Percentiles rank a stretch among this genome's conserved stretches.
These are phyloP conservation scores for Epichloe sibirici DNA, from an alignment of 2,329 filamentous ascomycete species.

Conservation along the genomic window DNA sequence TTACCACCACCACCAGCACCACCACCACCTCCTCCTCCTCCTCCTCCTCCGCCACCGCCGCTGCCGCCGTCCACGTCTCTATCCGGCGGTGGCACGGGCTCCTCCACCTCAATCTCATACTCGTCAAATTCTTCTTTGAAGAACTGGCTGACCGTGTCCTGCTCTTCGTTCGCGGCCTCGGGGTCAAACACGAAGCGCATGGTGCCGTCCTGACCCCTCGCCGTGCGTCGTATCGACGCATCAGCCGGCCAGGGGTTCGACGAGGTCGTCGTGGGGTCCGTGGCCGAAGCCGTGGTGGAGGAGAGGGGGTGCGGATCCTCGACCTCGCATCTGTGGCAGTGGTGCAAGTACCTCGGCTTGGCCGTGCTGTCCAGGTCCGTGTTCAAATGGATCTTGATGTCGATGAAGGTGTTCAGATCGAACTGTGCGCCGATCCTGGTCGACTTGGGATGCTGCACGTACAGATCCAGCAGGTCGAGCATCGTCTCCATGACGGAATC, in stretches of 20 bases:
- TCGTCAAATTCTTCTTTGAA: conserved; percentile 67
- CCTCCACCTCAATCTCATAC: conserved; percentile 66
- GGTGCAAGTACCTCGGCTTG: conserved; percentile 51
- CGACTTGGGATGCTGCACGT: conserved; percentile 66
- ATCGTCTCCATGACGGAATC: conserved; percentile 59
- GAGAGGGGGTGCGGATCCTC: conserved; percentile 22
- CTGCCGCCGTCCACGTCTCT: conserved; percentile 5
- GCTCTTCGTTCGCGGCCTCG: conserved; percentile 61
- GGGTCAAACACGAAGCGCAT: conserved; percentile 83
- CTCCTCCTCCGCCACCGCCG: conserved; percentile 4
- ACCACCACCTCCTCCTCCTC: conserved; percentile 2
- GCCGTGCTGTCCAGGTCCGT: conserved; percentile 57
- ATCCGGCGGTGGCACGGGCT: conserved; percentile 31
- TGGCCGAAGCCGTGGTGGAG: conserved; percentile 14
- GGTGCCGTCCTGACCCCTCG: conserved; percentile 52
- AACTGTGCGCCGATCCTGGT: conserved; percentile 65
- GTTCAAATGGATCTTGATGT: conserved; percentile 78
- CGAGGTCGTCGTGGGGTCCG: conserved; percentile 12
- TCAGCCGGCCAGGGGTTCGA: conserved; percentile 27
- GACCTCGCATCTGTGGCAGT: conserved; percentile 39
- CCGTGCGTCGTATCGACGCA: conserved; percentile 18
- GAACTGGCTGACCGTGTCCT: conserved; percentile 52
- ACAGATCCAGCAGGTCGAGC: conserved; percentile 82
- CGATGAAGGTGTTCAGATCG: conserved; percentile 67
- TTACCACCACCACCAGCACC: conserved; percentile 2